Evolutionary conservation across 164 flowering plant species (phyloP).

Genomic region (Kingdonia uniflora): DNA sequence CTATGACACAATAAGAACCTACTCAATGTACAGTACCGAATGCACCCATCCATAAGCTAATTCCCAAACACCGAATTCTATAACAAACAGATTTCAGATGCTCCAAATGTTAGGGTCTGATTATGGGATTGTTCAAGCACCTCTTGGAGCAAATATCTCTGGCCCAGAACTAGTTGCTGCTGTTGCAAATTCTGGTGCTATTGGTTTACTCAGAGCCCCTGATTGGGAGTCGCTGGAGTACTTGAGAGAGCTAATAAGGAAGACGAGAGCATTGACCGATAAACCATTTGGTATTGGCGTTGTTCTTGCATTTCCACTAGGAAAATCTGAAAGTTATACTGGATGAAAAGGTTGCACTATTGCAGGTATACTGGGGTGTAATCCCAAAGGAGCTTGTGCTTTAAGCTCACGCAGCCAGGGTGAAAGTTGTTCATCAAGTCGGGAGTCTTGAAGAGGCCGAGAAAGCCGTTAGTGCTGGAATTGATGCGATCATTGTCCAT

Average conservation of each 20-base stretch:
- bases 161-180: constrained; percentile 92
- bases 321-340: constrained; percentile 62
- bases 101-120: constrained; percentile 88
- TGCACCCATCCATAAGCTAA: too few species aligned
- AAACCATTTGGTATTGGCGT: constrained; percentile 85
- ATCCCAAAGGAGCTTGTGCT: constrained; percentile 50
- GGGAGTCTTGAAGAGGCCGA: constrained; percentile 63
- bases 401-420: constrained; percentile 72
- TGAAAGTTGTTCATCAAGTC: constrained; percentile 83
- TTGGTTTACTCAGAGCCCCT: too few species aligned
- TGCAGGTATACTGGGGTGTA: constrained; percentile 89
- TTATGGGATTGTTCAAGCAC: constrained; percentile 75
- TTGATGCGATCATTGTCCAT: constrained; percentile 91
- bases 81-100: too few species aligned
- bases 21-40: too few species aligned
- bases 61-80: too few species aligned
- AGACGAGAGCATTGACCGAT: constrained; percentile 60
- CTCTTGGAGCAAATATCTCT: constrained; percentile 82
- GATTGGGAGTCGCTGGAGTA: constrained; percentile 82
- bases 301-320: constrained; percentile 71
- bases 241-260: constrained; percentile 61
- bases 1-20: too few species aligned
- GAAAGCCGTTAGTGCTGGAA: constrained; percentile 53
- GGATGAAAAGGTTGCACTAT: constrained; percentile 65
- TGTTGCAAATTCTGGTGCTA: constrained; percentile 83